Evolutionary conservation across 257 asterid species (phyloP).

Genomic region (Cinchona pubescens): DNA sequence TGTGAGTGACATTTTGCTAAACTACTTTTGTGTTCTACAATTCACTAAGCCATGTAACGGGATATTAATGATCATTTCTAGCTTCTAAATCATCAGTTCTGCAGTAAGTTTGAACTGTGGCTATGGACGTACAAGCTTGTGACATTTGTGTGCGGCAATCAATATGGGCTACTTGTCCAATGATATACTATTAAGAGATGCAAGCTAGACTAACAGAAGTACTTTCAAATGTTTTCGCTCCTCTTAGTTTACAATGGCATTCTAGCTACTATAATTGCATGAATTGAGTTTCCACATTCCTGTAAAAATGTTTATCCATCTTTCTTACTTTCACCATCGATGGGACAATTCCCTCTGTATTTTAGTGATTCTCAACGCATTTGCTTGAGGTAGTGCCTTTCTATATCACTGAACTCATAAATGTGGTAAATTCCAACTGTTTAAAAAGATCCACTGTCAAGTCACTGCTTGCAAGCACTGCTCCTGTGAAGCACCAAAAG

Average conservation of each 20-base stretch:
- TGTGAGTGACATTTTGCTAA: background rate
- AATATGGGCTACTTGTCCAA: background rate
- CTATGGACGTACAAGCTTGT: background rate
- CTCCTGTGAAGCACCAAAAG: slow-evolving; percentile 48
- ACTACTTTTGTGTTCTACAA: background rate
- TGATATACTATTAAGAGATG: background rate
- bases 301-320: background rate
- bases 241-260: background rate
- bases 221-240: background rate
- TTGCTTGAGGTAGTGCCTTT: background rate
- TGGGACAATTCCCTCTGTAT: background rate
- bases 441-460: slow-evolving; percentile 28
- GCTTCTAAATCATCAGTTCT: background rate
- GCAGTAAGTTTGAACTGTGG: background rate
- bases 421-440: background rate
- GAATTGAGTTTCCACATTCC: background rate
- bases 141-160: background rate
- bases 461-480: slow-evolving; percentile 44
- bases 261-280: background rate
- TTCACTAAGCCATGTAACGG: background rate
- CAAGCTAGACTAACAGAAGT: background rate
- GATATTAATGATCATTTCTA: background rate
- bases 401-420: slow-evolving; percentile 6
- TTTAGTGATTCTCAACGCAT: background rate
- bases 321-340: background rate